Evolutionary conservation across 2,329 filamentous ascomycete genomes (phyloP), one percentile per base, ranked within the genome.

Genomic region (Cadophora gregata): DNA sequence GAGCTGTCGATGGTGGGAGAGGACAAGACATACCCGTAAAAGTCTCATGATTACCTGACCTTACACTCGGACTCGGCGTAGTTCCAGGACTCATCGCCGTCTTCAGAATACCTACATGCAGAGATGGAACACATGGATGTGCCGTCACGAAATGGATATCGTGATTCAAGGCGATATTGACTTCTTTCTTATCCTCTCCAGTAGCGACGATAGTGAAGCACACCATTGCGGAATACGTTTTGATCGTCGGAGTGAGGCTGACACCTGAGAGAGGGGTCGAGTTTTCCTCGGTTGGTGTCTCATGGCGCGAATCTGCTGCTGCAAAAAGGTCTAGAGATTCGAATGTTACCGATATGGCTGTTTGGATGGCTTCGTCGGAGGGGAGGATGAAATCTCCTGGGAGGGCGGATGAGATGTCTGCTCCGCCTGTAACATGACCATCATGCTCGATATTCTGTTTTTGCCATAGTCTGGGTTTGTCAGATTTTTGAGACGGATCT

Each of bases 81-180:
- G 87, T 86, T 1, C 84, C 86, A 24, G 87, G 86, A 72, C 85
- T 89, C 0, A 83, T 83, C 0, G 86, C 84, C 16, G 86, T 86
- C 74, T 85, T 87, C 60, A 89, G 74, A 63, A 89, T 84, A 68
- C 83, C 84, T 2, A 87, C 84, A 64, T 84, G 81, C 60, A 82
- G 81, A 1, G 86, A 87, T 1, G 85, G 83, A 5, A 85, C 82
- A 71, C 88, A 91, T 0, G 88, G 88, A 70, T 90, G 87, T 0
- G 87, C 87, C 0, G 88, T 90, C 21, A 90, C 85, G 74, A 90
- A 90, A 71, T 84, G 85, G 25, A 90, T 82, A 66, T 90, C 88
- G 70, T 87, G 85, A 6, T 78, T 77, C 10, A 91, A 76, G 0
- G 81, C 66, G n/a, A 77, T 59, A 59, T 74, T 73, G 8, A 75